Conservation (phyloP, 2,329 filamentous ascomycete species). For the Aaosphaeria arxii region DNA sequence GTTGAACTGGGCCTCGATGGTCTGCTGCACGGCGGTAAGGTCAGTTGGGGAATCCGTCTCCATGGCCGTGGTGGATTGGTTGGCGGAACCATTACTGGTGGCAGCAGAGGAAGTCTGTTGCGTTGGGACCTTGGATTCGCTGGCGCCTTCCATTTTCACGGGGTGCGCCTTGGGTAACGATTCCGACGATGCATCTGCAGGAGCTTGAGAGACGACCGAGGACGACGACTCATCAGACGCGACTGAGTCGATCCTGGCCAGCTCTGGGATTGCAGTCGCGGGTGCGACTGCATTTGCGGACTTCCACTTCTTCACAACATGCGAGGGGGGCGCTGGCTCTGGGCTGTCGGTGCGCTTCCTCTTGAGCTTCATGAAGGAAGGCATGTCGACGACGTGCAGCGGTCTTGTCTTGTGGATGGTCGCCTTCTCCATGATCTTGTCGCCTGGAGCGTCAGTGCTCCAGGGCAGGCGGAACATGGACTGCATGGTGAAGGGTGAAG, state of each 20-base stretch:
- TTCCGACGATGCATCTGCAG: slow-evolving; percentile 18
- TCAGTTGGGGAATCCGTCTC: slow-evolving; percentile 10
- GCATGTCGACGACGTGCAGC: slow-evolving; percentile 46
- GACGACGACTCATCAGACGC: slow-evolving; percentile 10
- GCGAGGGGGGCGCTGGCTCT: slow-evolving; percentile 33
- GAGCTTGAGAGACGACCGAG: slow-evolving; percentile 11
- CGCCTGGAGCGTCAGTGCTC: slow-evolving; percentile 42
- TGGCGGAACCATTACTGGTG: slow-evolving; percentile 16
- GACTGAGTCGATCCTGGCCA: slow-evolving; percentile 7
- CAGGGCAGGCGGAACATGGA: slow-evolving; percentile 51
- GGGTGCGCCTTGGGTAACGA: slow-evolving; percentile 26
- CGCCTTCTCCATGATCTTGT: slow-evolving; percentile 44
- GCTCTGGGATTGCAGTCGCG: slow-evolving; percentile 15
- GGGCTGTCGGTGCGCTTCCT: slow-evolving; percentile 55
- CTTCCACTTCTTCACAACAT: slow-evolving; percentile 40
- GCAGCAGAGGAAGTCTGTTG: slow-evolving; percentile 18
- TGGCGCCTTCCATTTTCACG: slow-evolving; percentile 26
- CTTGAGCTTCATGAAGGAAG: slow-evolving; percentile 51
- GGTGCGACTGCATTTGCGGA: slow-evolving; percentile 30
- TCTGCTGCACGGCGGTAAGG: slow-evolving; percentile 59
- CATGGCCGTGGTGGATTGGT: slow-evolving; percentile 21
- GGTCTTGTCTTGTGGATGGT: slow-evolving; percentile 41
- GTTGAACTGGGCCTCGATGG: slow-evolving; percentile 82
- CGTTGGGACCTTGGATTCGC: slow-evolving; percentile 26
- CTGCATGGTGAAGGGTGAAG: slow-evolving; percentile 42